Evolutionary conservation across 371 early-diverging fungal species (phyloP).

Genomic region (Encephalitozoon cuniculi): DNA sequence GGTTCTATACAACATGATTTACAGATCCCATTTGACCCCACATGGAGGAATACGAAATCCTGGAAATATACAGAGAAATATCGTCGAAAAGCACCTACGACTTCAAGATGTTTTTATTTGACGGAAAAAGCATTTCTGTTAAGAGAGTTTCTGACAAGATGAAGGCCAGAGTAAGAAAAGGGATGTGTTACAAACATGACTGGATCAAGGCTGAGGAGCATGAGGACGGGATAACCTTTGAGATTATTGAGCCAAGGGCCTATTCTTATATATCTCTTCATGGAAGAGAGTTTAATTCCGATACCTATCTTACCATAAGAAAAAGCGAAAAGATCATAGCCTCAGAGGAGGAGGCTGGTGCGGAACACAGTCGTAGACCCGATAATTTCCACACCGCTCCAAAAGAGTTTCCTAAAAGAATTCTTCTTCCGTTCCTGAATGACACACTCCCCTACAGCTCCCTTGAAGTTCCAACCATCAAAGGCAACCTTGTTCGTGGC

Average conservation of each 20-base stretch:
- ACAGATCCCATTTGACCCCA: neutral
- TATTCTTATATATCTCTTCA: conserved; percentile 66
- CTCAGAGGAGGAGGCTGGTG: neutral
- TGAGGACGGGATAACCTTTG: conserved; percentile 23
- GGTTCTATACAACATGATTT: neutral
- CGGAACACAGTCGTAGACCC: neutral
- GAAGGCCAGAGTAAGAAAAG: conserved; percentile 6
- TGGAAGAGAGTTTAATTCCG: conserved; percentile 66
- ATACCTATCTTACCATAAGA: conserved; percentile 36
- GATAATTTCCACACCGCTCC: neutral
- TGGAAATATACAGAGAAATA: conserved; percentile 65
- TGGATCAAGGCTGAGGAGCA: neutral
- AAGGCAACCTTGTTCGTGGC: neutral
- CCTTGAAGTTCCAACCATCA: neutral
- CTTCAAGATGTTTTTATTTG: conserved; percentile 70
- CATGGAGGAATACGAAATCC: conserved; percentile 58
- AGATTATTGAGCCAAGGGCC: neutral
- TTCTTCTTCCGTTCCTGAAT: conserved; percentile 20
- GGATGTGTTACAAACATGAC: conserved; percentile 23
- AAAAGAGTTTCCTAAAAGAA: neutral
- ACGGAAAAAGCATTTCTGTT: conserved; percentile 66
- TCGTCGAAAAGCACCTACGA: conserved; percentile 65
- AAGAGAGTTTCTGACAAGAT: neutral
- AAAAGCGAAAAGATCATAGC: neutral
- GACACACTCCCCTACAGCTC: conserved; percentile 26